A percentile compares a stretch with the other conserved stretches of the same genome.
These are phyloP conservation scores for Phanerochaete carnosa DNA, from an alignment of 768 basidiomycete genomes.

Conservation along the genomic window DNA sequence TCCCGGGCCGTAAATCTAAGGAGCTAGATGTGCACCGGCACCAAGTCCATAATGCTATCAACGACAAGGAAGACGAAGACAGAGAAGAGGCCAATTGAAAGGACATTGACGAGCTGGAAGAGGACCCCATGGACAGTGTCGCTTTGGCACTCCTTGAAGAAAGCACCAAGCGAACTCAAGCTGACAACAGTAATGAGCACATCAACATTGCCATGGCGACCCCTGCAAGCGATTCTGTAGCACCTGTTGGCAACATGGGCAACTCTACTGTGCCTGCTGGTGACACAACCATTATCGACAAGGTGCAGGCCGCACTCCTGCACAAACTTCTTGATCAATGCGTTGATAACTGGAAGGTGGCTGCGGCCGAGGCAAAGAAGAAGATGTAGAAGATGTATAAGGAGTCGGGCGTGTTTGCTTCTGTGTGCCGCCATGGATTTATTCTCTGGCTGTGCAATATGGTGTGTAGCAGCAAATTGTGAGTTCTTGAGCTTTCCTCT, in stretches of 20 bases:
- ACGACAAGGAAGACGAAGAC: background rate
- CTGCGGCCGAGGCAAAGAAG: conserved; percentile 24
- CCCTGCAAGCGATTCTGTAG: background rate
- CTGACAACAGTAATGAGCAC: background rate
- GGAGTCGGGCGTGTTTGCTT: conserved; percentile 36
- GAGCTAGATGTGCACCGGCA: background rate
- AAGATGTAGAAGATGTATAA: conserved; percentile 34
- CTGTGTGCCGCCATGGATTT: conserved; percentile 19
- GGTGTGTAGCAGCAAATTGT: conserved; percentile 19
- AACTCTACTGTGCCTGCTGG: background rate
- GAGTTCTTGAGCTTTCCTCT: background rate
- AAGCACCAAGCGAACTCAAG: background rate
- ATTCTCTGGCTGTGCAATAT: conserved; percentile 17
- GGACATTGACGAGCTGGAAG: background rate
- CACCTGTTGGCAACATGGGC: too few species aligned
- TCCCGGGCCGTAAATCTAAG: conserved; percentile 11
- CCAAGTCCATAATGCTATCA: background rate
- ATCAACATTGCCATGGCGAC: background rate
- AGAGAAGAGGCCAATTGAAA: background rate
- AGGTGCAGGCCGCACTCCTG: background rate
- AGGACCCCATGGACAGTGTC: conserved; percentile 18
- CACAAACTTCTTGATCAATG: conserved; percentile 10
- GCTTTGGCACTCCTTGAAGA: background rate
- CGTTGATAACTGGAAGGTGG: conserved; percentile 32
- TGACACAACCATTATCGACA: background rate